phyloP scores from a whole-genome alignment of 768 basidiomycete genomes.

The Tricholomella constricta region DNA sequence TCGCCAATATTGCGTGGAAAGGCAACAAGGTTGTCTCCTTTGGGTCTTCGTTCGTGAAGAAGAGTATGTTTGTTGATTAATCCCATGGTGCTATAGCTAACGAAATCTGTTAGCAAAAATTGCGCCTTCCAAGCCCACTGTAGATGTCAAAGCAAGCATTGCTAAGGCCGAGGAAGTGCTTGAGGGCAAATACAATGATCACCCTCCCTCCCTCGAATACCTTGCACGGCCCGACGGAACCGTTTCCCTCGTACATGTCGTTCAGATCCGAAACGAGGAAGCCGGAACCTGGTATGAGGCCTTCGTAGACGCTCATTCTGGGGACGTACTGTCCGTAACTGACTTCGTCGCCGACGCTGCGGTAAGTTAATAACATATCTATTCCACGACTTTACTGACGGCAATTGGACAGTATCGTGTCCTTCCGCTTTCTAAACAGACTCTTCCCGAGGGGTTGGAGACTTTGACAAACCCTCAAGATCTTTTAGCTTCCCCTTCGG shows the following conservation, averaged over 20 bases:
- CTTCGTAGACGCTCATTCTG: conserved; percentile 56
- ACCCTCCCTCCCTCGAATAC: conserved; percentile 42
- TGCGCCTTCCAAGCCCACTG: conserved; percentile 35
- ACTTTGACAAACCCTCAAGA: conserved; percentile 50
- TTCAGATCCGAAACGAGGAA: conserved; percentile 35
- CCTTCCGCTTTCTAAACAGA: conserved; percentile 49
- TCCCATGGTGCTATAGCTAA: neutral
- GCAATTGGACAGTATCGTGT: conserved; percentile 38
- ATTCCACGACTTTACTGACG: neutral
- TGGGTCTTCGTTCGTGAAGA: conserved; percentile 48
- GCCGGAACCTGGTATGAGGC: conserved; percentile 55
- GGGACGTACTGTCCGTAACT: conserved; percentile 50
- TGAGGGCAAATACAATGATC: conserved; percentile 41
- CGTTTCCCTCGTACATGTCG: conserved; percentile 39
- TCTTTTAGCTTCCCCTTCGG: conserved; percentile 46
- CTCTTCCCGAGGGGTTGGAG: conserved; percentile 42
- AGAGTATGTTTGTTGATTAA: conserved; percentile 25
- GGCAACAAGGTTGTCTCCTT: conserved; percentile 36
- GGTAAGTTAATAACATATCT: conserved; percentile 24
- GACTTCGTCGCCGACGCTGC: conserved; percentile 52
- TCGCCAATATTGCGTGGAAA: conserved; percentile 20
- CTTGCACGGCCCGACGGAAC: conserved; percentile 39
- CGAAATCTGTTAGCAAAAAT: conserved; percentile 17
- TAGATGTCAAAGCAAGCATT: conserved; percentile 38
- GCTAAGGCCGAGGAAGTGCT: conserved; percentile 37